Evolutionary conservation across 306 rosid genomes (phyloP), one percentile per base, ranked within the genome.

Genomic region (Hippophae tibetana): DNA sequence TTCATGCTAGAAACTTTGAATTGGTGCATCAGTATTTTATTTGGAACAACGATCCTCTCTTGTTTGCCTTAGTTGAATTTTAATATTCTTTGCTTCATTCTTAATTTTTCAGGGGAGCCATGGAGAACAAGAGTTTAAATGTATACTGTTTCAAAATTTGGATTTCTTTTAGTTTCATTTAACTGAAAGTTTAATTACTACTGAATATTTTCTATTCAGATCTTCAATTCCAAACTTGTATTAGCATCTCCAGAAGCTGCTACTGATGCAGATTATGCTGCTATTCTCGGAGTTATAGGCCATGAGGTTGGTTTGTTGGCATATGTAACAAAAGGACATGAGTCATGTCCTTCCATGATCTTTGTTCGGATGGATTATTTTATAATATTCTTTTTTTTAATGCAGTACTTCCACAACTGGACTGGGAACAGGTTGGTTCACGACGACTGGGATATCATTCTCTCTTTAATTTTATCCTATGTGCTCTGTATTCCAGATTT

Each of bases 331-430:
- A 50, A 18, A 9, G 10, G 58, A 6, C 31, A 54, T 13, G 47
- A 61, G 60, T 68, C 44, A 7, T 52, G 47, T 65, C 57, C 55
- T 71, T 13, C 63, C 52, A 49, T 26, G 47, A 60, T 72, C 31
- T 60, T 42, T 42, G 46, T 72, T 52, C 60, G 50, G 47, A 42
- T 71, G 57, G 54, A 25, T 60, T 41, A 54, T 47, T 62, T 38
- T 23, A 83, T 60, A 76, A 47, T 48, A 45, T 61, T 46, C 52
- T 56, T 57, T 44, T 67, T n/a, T 71, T 73, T 64, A 43, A 25
- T 82, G 95, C 99, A 92, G 99, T 92, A 92, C 72, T 88, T 92
- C 80, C 99, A 92, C 84, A 92, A 92, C 78, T 92, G 96, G 96
- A 92, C 99, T 56, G 99, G 99, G 73, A 92, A 92, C 85, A 92